Percentiles rank a stretch among this genome's conserved stretches.
Evolutionary conservation across 768 basidiomycete genomes (phyloP).

Genomic region (Albatrellus ellisii): DNA sequence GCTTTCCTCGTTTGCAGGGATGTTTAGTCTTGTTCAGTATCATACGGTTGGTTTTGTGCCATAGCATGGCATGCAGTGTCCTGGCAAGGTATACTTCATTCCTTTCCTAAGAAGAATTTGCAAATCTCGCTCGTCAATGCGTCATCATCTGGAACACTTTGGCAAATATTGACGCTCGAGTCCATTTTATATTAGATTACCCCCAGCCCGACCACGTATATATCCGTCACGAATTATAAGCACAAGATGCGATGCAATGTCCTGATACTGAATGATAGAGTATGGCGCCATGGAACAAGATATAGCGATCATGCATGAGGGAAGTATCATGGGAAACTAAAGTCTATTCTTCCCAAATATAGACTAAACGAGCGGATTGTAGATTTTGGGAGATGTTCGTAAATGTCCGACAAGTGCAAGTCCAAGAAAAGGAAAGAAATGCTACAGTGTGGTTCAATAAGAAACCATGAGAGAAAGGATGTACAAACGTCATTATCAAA

Average conservation of each 20-base stretch:
- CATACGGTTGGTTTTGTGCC: too few relatives aligned
- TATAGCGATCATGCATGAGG: conserved; percentile 3
- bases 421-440: not conserved
- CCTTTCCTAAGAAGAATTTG: too few relatives aligned
- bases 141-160: too few relatives aligned
- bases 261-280: conserved; percentile 3
- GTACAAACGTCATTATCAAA: not conserved
- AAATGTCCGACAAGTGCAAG: not conserved
- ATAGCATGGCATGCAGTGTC: too few relatives aligned
- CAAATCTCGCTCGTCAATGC: too few relatives aligned
- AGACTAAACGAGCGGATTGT: not conserved
- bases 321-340: not conserved
- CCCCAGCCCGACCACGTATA: too few relatives aligned
- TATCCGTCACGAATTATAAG: conserved; percentile 9
- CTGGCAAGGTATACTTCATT: too few relatives aligned
- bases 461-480: not conserved
- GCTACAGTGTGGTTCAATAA: conserved; percentile 7
- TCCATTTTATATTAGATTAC: too few relatives aligned
- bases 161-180: too few relatives aligned
- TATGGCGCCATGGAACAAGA: not conserved
- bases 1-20: too few relatives aligned
- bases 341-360: not conserved
- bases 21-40: too few relatives aligned
- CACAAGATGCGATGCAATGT: conserved; percentile 12
- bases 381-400: not conserved